Base-by-base conservation (phyloP, 352 stramenopile genomes). In the Vaucheria bursata region DNA sequence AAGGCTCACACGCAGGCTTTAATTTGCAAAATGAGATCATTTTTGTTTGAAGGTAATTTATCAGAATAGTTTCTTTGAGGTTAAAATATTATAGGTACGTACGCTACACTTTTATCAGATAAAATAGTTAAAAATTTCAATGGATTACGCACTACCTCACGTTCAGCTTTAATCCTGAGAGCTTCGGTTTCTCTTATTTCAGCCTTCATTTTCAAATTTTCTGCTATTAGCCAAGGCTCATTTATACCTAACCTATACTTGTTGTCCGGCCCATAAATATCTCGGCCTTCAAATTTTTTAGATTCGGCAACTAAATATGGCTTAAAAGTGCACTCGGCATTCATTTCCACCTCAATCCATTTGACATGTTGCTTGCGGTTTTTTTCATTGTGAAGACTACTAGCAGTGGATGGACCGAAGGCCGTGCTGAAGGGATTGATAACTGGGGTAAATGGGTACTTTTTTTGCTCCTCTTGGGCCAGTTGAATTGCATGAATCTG, bases 231-330 rank as follows among this genome's bases (percentile, higher is more conserved):
- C 4, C 40, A 1, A n/a, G 76, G 76, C 76, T 81, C 76, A 4
- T 35, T 25, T 73, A 81, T 64, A 35, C 36, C 25, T 70, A 81
- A 32, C 1, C 76, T 71, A 32, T 79, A 81, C 52, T 81, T 81
- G 53, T 81, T 81, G 25, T 45, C 76, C 25, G 69, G 29, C 5
- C 76, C 76, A 35, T 81, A 81, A 29, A 75, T 39, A 38, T 69
- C 59, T 4, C 29, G 68, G 38, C 40, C 25, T 18, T 25, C 12
- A 4, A 40, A 35, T 70, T 75, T 67, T 1, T 67, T 49, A 7
- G 2, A 34, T 36, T 80, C 75, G 40, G 75, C 75, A 4, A 78
- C n/a, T 34, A 80, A 52, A 35, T 40, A 25, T 38, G 75, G 75
- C 45, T 38, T 80, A 52, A 74, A 65, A 0, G 74, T 50, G 39